Percentiles rank a stretch among this genome's conserved stretches.
phyloP scores from a whole-genome alignment of 202 grass and related monocot genomes.

The Brachypodium distachyon region DNA sequence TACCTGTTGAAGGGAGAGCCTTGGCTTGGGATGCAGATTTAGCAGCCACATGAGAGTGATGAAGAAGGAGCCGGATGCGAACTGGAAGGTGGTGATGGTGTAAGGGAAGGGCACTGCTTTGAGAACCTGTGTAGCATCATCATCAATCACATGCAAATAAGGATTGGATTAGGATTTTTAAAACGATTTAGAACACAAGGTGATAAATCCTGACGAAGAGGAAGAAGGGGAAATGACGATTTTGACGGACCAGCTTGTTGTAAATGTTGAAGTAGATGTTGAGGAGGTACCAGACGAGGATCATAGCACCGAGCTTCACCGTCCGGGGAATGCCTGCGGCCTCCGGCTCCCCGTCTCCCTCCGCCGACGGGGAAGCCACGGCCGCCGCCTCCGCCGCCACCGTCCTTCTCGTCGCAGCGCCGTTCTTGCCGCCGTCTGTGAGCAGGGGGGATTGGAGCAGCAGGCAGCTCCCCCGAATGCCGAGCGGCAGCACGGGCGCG shows the following conservation, averaged over 20 bases:
- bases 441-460: constrained; percentile 12
- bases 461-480: background rate
- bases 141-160: background rate
- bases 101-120: constrained; percentile 50
- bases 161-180: background rate
- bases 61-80: constrained; percentile 60
- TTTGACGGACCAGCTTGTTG: constrained; percentile 51
- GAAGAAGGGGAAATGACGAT: background rate
- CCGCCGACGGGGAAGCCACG: background rate
- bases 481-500: constrained; percentile 5
- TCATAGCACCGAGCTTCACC: constrained; percentile 47
- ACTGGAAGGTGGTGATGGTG: constrained; percentile 65
- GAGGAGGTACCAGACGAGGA: constrained; percentile 71
- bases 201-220: background rate
- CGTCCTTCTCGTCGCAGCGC: background rate
- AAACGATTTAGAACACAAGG: background rate
- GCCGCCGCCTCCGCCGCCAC: background rate
- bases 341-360: background rate
- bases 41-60: constrained; percentile 71
- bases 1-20: constrained; percentile 47
- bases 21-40: constrained; percentile 55
- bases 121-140: constrained; percentile 32
- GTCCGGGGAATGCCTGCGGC: constrained; percentile 9
- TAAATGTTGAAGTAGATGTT: constrained; percentile 90
- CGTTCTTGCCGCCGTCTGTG: background rate